Evolutionary conservation across 139 green algal species (phyloP).

Genomic region (Chlamydomonas schloesseri): DNA sequence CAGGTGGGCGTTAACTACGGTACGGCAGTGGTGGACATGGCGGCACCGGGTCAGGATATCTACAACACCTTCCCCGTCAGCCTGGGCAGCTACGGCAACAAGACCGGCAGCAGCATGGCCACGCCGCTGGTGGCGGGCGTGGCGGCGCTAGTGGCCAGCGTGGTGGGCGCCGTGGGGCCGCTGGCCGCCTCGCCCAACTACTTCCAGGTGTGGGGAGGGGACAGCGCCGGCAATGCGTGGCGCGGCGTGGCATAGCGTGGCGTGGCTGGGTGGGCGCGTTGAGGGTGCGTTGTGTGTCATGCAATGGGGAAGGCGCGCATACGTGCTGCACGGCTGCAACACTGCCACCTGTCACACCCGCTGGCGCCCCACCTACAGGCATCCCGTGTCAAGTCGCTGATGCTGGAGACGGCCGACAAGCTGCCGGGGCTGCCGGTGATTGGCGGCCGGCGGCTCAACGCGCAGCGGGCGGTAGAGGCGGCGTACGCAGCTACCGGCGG

Average conservation of each 20-base stretch:
- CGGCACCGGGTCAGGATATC: background rate
- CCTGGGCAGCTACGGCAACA: background rate
- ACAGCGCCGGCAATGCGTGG: too few relatives aligned
- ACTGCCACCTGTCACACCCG: background rate
- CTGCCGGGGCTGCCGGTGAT: background rate
- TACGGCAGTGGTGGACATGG: background rate
- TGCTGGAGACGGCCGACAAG: background rate
- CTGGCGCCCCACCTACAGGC: background rate
- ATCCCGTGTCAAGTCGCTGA: background rate
- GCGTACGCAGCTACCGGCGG: background rate
- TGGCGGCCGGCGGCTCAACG: background rate
- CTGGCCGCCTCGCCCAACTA: background rate
- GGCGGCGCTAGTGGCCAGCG: conserved; percentile 18
- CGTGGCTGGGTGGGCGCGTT: too few relatives aligned
- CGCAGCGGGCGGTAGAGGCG: background rate
- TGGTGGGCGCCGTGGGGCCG: background rate
- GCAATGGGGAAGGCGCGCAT: too few relatives aligned
- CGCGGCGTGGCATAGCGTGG: too few relatives aligned
- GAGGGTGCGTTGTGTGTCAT: too few relatives aligned
- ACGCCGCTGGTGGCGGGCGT: conserved; percentile 19
- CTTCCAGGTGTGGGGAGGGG: background rate
- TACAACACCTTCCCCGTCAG: background rate
- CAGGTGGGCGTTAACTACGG: conserved; percentile 13
- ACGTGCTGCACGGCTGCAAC: background rate
- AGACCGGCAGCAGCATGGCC: conserved; percentile 27